Percentiles rank a stretch among this genome's conserved stretches.
Evolutionary conservation across 2,329 filamentous ascomycete genomes (phyloP).

Genomic region (Bipolaris bicolor): DNA sequence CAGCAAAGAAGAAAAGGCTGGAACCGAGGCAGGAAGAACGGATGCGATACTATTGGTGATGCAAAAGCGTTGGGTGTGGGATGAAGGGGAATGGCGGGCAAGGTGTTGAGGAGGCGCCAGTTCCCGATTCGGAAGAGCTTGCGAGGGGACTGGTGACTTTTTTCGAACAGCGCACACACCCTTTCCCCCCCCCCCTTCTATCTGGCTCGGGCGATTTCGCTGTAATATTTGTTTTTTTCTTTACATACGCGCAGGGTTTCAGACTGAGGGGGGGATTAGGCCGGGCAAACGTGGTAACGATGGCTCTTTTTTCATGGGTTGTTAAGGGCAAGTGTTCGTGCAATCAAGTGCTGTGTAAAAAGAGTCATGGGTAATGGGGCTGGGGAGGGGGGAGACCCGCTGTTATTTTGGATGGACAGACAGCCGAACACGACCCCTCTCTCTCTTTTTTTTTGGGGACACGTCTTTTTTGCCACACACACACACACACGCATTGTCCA

Average conservation of each 20-base stretch:
- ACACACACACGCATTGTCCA: too few relatives aligned
- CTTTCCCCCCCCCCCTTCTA: too few relatives aligned
- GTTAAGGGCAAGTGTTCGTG: neutral
- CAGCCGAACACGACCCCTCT: constrained; percentile 2
- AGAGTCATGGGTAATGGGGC: neutral
- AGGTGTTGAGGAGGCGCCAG: constrained; percentile 30
- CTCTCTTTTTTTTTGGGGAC: too few relatives aligned
- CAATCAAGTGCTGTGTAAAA: neutral
- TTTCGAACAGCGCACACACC: constrained; percentile 1
- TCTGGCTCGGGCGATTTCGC: too few relatives aligned
- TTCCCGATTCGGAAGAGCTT: constrained; percentile 26
- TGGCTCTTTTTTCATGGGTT: neutral
- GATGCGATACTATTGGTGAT: neutral
- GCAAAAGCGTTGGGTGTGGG: neutral
- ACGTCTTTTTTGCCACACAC: constrained; percentile 12
- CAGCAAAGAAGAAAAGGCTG: neutral
- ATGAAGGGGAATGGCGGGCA: too few relatives aligned
- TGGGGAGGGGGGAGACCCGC: neutral
- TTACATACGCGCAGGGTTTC: too few relatives aligned
- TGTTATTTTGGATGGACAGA: neutral
- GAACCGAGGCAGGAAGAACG: neutral
- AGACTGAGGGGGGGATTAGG: too few relatives aligned
- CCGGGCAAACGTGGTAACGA: too few relatives aligned
- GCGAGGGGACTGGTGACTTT: constrained; percentile 2
- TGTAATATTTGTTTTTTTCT: too few relatives aligned